Evolutionary conservation across 2,329 filamentous ascomycete species (phyloP), one percentile per base, ranked within the genome.

Genomic region (Annulohypoxylon truncatum): DNA sequence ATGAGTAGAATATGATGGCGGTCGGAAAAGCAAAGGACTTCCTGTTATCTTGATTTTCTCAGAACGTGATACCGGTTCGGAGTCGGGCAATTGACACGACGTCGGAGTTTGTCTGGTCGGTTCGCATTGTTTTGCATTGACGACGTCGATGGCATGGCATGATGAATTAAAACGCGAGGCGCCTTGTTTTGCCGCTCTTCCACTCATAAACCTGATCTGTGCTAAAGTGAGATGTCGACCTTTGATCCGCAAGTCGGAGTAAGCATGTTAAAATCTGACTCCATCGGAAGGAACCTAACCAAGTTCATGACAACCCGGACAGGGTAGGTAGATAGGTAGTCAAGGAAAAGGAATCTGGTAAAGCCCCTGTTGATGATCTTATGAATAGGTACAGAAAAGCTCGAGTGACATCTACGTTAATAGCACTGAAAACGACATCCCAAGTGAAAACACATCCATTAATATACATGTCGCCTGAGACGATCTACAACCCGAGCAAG

Each of bases 61-160:
- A 53, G 40, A 67, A 59, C 46, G 66, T 70, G 67, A 70, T 70
- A 70, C 68, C 68, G 68, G 20, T 60, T 61, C 42, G 51, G 60
- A 62, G 54, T 66, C 55, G 15, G 63, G 48, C 42, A 58, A 31
- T 18, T 38, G 18, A 31, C 40, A 38, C 12, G 26, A 44, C 15
- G 20, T 33, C n/a, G 33, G 22, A 48, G 51, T 29, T 53, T 28
- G 26, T 54, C 50, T 52, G 20, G 48, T 53, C 53, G 50, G 46
- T 56, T 47, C 13, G 40, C 26, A 20, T 18, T 46, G 12, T 56
- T 47, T 13, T 24, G 3, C 28, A 13, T 28, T 22, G 12, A 40
- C 20, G 22, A 46, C 40, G 18, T 46, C 40, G 46, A 55, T 61
- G 56, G 44, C 47, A 38, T 59, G 46, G 28, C 42, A 24, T 13